Evolutionary conservation across 2,329 filamentous ascomycete species (phyloP), one percentile per base, ranked within the genome.

Genomic region (Chrysoporthe puriensis): DNA sequence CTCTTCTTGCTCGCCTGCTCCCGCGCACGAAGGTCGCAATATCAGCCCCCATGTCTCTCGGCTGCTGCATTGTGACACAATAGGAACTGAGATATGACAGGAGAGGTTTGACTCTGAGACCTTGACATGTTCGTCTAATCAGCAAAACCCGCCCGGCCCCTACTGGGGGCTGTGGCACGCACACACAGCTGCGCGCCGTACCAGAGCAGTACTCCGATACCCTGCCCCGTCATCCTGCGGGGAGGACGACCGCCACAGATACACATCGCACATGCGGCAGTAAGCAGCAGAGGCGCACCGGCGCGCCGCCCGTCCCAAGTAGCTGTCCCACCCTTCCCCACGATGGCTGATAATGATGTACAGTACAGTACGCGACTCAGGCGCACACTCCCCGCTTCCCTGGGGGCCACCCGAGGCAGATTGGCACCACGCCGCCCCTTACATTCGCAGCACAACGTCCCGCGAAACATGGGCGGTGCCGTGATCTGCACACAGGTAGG

Each of bases 401-500:
- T n/a, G 48, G 36, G 57, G 11, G 64, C 62, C 57, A 66, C 64
- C 50, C 58, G 58, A 66, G 58, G 54, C 48, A 66, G 46, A 66
- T 66, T 66, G 58, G 58, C 48, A 57, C 64, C 50, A 48, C 58
- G 50, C 64, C 64, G 50, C 64, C 64, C 64, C 64, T 62, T 66
- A 58, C 64, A 66, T 62, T 21, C 60, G 48, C 64, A 62, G 42
- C 36, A 21, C 58, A 62, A 56, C 32, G 48, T 21, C 16, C 48
- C 58, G 42, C 64, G 50, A 36, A 62, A 62, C 58, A 66, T 62
- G 64, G 64, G 48, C 52, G 40, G 14, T 34, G 40, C 32, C 34
- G 43, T 56, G 48, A 48, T 63, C 62, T 60, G 40, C 40, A 60
- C n/a, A 26, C 11, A 26, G 2, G 14, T 43, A 44, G 42, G 57